These are phyloP conservation scores for Tetracentron sinense DNA, from an alignment of 164 flowering plant genomes.

Conservation along the genomic window DNA sequence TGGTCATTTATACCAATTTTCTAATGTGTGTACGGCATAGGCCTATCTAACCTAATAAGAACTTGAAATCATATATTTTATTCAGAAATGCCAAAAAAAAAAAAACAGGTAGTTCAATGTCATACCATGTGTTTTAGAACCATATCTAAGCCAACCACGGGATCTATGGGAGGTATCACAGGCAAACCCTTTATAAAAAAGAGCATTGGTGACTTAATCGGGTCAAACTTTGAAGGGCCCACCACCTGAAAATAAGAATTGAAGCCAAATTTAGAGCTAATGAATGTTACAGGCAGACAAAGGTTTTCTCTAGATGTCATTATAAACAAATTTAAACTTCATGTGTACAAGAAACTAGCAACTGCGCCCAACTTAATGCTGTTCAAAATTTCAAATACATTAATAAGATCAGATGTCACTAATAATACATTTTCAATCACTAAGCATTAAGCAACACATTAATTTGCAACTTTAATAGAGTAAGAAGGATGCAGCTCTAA, in stretches of 20 bases:
- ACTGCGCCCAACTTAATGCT: neutral
- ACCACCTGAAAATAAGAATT: conserved; percentile 65
- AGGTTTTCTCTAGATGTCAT: neutral
- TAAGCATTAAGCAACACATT: neutral
- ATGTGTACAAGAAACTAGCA: neutral
- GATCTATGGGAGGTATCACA: conserved; percentile 62
- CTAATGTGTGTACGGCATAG: no score
- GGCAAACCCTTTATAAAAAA: conserved; percentile 81
- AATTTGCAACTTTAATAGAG: neutral
- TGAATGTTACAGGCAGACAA: neutral
- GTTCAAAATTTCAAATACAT: no score
- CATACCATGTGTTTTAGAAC: conserved; percentile 82
- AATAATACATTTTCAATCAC: neutral
- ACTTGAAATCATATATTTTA: no score
- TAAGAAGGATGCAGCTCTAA: conserved; percentile 1
- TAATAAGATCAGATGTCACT: no score
- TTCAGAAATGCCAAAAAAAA: no score
- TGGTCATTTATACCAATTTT: no score
- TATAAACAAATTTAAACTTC: conserved; percentile 1
- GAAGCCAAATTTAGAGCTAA: neutral
- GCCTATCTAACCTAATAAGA: no score
- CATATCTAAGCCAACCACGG: conserved; percentile 74
- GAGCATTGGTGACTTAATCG: conserved; percentile 89
- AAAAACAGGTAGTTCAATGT: no score
- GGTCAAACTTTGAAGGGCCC: conserved; percentile 97